Evolutionary conservation across 495 filamentous ascomycete species (phyloP), one percentile per base, ranked within the genome.

Genomic region (Platismatia glauca): DNA sequence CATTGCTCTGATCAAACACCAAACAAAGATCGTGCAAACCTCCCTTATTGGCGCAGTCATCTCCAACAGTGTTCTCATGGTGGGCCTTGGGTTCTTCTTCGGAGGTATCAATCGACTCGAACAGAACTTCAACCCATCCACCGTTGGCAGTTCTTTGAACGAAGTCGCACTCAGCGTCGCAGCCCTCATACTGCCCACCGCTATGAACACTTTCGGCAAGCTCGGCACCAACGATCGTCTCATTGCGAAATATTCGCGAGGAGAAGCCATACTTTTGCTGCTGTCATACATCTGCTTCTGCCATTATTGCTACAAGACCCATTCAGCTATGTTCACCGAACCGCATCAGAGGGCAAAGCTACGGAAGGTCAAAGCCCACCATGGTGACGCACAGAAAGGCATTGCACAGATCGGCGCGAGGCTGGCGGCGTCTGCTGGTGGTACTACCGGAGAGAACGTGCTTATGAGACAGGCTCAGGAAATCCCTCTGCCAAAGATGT

Each of bases 41-140:
- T 58, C 63, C 24, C 58, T 68, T 6, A 29, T 69, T 4, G 64
- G 64, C 39, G 33, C 24, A 9, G 64, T 67, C 20, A 58, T 71
- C 7, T 63, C 64, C 15, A 69, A 69, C 38, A 29, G 64, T 15
- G 48, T 65, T 22, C 50, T 71, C 3, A 69, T 65, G 55, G 50
- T 62, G 5, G 69, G 69, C 7, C 7, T 71, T 7, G 58, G 61
- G 0, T 67, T 71, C 37, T 59, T 69, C 7, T 43, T 67, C 27
- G 63, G 67, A 27, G 67, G 67, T 15, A 33, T 69, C 16, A 60
- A 60, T 34, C 35, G 50, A 22, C 7, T 56, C 4, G 55, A 68
- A 33, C 66, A 70, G 44, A 44, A 58, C 11, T 68, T 65, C 27
- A 64, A 68, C 22, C 34, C 33, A 31, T 37, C 20, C 4, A 24